Percentiles rank a stretch among this genome's conserved stretches.
phyloP scores from a whole-genome alignment of 108 stramenopile species.

The Aurantiochytrium sp. region DNA sequence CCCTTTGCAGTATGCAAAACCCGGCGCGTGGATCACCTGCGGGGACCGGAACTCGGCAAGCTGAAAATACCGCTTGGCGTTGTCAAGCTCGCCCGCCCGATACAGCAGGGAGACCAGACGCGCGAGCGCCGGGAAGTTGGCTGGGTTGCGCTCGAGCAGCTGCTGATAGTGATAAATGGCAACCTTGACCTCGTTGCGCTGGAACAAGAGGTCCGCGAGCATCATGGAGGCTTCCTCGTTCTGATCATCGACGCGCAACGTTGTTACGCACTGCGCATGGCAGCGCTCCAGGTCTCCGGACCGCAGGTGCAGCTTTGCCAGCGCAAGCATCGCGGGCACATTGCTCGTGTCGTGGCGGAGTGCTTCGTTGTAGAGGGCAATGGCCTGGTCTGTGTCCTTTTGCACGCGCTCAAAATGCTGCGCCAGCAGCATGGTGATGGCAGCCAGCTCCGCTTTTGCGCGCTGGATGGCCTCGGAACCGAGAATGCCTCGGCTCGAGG shows the following conservation, averaged over 20 bases:
- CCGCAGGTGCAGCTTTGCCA: slow-evolving; percentile 46
- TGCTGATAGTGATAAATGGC: slow-evolving; percentile 48
- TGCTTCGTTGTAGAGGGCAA: slow-evolving; percentile 38
- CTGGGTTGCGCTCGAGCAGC: slow-evolving; percentile 42
- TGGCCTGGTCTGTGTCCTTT: slow-evolving; percentile 34
- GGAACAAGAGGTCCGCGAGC: slow-evolving; percentile 50
- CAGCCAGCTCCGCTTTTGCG: neutral
- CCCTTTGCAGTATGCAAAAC: slow-evolving; percentile 56
- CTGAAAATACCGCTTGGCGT: slow-evolving; percentile 46
- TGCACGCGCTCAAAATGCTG: neutral
- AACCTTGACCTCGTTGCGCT: slow-evolving; percentile 34
- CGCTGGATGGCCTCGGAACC: neutral
- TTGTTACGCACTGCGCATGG: slow-evolving; percentile 37
- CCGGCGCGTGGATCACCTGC: slow-evolving; percentile 44
- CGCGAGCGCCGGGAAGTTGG: slow-evolving; percentile 47
- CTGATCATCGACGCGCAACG: slow-evolving; percentile 35
- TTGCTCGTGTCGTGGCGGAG: slow-evolving; percentile 24
- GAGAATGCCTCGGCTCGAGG: neutral
- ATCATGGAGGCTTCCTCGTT: slow-evolving; percentile 53
- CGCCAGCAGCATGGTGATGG: slow-evolving; percentile 35
- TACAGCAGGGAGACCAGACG: slow-evolving; percentile 48
- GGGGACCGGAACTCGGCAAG: slow-evolving; percentile 42
- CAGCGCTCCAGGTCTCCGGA: slow-evolving; percentile 45
- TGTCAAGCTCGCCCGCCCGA: slow-evolving; percentile 50
- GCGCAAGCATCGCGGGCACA: slow-evolving; percentile 45